phyloP scores from a whole-genome alignment of 2,329 filamentous ascomycete species.

The Xylariaceae sp. region DNA sequence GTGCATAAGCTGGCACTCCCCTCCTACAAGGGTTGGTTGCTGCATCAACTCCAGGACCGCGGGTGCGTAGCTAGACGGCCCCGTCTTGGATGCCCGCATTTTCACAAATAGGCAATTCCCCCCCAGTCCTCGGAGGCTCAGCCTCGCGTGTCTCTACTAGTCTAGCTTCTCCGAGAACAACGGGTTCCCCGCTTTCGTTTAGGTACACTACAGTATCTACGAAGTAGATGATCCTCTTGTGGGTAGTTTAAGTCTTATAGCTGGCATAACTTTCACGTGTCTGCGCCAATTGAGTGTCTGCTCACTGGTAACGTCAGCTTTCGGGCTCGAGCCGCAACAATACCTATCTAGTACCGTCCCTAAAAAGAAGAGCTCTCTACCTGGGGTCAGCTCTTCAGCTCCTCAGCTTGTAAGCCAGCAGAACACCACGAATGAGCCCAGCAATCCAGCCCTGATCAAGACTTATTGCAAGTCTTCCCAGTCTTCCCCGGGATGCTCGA shows the following conservation, averaged over 20 bases:
- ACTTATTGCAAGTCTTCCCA: background rate
- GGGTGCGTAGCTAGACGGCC: conserved; percentile 8
- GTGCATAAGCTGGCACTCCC: conserved; percentile 18
- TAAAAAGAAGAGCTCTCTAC: too few species aligned
- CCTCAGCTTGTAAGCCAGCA: background rate
- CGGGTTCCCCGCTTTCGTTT: conserved; percentile 9
- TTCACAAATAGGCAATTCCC: conserved; percentile 2
- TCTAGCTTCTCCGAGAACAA: conserved; percentile 8
- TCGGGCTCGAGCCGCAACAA: background rate
- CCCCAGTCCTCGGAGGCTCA: conserved; percentile 8
- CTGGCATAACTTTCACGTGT: conserved; percentile 8
- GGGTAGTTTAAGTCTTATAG: background rate
- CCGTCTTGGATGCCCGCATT: conserved; percentile 10
- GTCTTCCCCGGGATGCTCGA: background rate
- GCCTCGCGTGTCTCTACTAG: conserved; percentile 16
- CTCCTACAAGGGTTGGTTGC: conserved; percentile 25
- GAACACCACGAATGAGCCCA: conserved; percentile 1
- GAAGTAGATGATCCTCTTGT: conserved; percentile 2
- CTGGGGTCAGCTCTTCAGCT: background rate
- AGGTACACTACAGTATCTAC: too few species aligned
- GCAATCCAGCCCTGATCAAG: background rate
- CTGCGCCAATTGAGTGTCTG: background rate
- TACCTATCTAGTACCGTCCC: too few species aligned
- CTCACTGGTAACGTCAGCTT: background rate
- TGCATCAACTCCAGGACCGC: conserved; percentile 19